A percentile compares a stretch with the other conserved stretches of the same genome.
Evolutionary conservation across 106 monocot genomes (phyloP).

Genomic region (Alisma plantagoaquatica): DNA sequence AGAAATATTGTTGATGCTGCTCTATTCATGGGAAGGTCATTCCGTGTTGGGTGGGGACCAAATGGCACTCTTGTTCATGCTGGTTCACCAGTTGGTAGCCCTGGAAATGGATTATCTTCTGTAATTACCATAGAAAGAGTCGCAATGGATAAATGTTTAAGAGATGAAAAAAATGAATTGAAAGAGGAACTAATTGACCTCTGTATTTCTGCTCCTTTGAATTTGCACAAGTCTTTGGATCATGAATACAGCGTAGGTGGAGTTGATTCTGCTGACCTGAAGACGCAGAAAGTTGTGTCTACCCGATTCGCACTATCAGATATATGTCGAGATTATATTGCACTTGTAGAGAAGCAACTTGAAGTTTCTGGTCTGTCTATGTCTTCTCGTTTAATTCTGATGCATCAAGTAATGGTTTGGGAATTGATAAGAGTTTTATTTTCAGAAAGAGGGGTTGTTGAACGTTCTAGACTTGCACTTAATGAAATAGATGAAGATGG

Average conservation of each 20-base stretch:
- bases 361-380: constrained; percentile 46
- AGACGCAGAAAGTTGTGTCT: constrained; percentile 60
- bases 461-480: constrained; percentile 9
- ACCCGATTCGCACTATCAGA: constrained; percentile 43
- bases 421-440: constrained; percentile 86
- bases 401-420: constrained; percentile 90
- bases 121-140: constrained; percentile 64
- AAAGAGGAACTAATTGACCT: constrained; percentile 70
- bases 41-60: constrained; percentile 98
- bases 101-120: constrained; percentile 57
- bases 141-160: constrained; percentile 45
- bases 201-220: constrained; percentile 54
- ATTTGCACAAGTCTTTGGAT: constrained; percentile 69
- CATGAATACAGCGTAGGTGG: constrained; percentile 44
- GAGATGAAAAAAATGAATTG: constrained; percentile 67
- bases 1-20: constrained; percentile 79
- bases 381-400: constrained; percentile 60
- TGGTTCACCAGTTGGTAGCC: constrained; percentile 54
- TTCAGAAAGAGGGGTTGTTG: constrained; percentile 45
- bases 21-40: constrained; percentile 94
- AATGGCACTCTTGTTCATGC: constrained; percentile 87
- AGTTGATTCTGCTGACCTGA: constrained; percentile 30
- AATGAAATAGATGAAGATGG: constrained; percentile 27
- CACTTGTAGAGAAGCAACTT: constrained; percentile 69
- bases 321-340: constrained; percentile 66